Base-by-base conservation (phyloP, 805 yeast species). In the Ogataea pilisensis region DNA sequence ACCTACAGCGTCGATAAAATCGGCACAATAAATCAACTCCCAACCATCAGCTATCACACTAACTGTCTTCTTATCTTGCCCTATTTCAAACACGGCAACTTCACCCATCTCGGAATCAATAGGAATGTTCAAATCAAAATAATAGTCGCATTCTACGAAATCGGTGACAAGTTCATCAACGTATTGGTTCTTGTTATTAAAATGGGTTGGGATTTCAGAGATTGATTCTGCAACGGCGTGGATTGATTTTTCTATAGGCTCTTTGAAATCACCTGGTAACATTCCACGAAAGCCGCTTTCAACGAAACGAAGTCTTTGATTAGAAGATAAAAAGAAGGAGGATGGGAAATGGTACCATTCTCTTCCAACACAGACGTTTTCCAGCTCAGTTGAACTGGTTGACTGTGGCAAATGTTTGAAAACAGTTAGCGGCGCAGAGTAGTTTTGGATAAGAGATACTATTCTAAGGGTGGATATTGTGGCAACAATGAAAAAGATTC, bases 291-390 rank as follows among this genome's bases (percentile, higher is more conserved):
- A 91, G 1, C 91, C 93, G 42, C 88, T 80, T 41, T 71, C 66
- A 8, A 85, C 77, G 60, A 87, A 91, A 51, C 69, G 68, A 19
- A 88, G 65, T 49, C 96, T 66, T 52, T 72, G 72, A 42, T 76
- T 67, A 4, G 75, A 72, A 3, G 85, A 81, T 19, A 91, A 65
- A 56, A 90, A 87, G 58, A 89, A 85, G 0, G 96, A 89, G 1
- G 85, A 80, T 8, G 98, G 96, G 62, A 69, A 90, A 56, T 91
- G 85, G 55, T 87, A 88, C 97, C 97, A 90, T 64, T 91, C 97
- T 43, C 95, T 74, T 2, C 96, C 97, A n/a, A 85, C 72, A 62
- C 98, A 91, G 0, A 91, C 82, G 49, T 78, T 82, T 28, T 64
- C 65, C 12, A 46, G 36, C 3, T 54, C 51, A 6, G 54, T 42